These are phyloP conservation scores for Globisporangium middletonii DNA, from an alignment of 352 stramenopile species.

Conservation along the genomic window DNA sequence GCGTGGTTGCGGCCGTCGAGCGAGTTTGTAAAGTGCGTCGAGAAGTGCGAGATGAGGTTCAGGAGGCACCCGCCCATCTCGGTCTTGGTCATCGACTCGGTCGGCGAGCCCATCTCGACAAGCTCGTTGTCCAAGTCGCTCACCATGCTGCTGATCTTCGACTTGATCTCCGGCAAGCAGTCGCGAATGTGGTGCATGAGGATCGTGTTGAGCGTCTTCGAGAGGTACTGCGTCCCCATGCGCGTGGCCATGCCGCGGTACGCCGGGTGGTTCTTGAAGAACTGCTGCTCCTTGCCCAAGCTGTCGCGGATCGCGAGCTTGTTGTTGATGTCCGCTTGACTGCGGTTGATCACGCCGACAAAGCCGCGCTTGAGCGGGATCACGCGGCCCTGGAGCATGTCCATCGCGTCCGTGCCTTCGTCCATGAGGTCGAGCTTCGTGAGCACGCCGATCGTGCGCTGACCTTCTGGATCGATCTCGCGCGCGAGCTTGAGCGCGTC, in stretches of 20 bases:
- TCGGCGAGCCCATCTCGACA: slow-evolving; percentile 91
- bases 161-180: slow-evolving; percentile 98
- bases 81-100: slow-evolving; percentile 82
- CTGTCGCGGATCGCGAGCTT: slow-evolving; percentile 94
- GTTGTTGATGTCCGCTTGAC: slow-evolving; percentile 97
- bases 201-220: slow-evolving; percentile 97
- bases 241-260: slow-evolving; percentile 92
- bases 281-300: slow-evolving; percentile 94
- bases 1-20: slow-evolving; percentile 83
- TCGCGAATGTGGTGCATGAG: slow-evolving; percentile 99
- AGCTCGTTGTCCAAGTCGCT: slow-evolving; percentile 94
- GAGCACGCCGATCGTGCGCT: slow-evolving; percentile 98
- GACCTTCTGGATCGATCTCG: slow-evolving; percentile 89
- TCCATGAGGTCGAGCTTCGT: slow-evolving; percentile 99
- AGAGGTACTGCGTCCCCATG: slow-evolving; percentile 95
- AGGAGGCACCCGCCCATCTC: slow-evolving; percentile 93
- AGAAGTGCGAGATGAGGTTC: slow-evolving; percentile 92
- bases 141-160: slow-evolving; percentile 95
- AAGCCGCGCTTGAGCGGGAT: slow-evolving; percentile 98
- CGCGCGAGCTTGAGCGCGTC: slow-evolving; percentile 98
- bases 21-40: slow-evolving; percentile 87
- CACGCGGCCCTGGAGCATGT: slow-evolving; percentile 95
- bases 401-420: slow-evolving; percentile 96
- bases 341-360: slow-evolving; percentile 98
- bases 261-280: slow-evolving; percentile 96